Evolutionary conservation across 768 basidiomycete genomes (phyloP).

Genomic region (Pluteus cervinus): DNA sequence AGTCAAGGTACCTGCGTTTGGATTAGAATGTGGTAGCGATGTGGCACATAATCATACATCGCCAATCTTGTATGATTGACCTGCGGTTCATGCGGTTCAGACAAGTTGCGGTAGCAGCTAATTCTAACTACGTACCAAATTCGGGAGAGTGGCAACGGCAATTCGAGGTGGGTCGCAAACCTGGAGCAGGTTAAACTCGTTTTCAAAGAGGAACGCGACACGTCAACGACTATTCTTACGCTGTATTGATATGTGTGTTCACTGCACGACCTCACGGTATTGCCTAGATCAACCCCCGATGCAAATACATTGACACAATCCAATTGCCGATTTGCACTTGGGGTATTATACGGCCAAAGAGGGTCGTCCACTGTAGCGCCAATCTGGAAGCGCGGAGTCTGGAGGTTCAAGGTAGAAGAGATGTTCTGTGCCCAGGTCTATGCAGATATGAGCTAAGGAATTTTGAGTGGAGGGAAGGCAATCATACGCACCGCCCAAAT

Average conservation of each 20-base stretch:
- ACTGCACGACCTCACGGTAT: conserved; percentile 41
- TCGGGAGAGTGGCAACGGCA: conserved; percentile 42
- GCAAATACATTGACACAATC: conserved; percentile 45
- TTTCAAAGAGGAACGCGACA: background rate
- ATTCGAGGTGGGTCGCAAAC: conserved; percentile 37
- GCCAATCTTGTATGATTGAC: conserved; percentile 49
- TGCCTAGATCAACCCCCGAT: conserved; percentile 34
- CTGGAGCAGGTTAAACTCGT: conserved; percentile 12
- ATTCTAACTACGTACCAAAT: conserved; percentile 27
- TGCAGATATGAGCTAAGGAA: background rate
- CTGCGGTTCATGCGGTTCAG: conserved; percentile 17
- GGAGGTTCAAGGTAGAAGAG: conserved; percentile 29
- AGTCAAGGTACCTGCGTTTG: conserved; percentile 38
- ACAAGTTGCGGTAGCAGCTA: background rate
- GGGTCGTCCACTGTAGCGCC: conserved; percentile 46
- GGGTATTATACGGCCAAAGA: conserved; percentile 41
- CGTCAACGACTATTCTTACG: conserved; percentile 20
- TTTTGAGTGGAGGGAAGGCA: background rate
- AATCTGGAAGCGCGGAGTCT: conserved; percentile 39
- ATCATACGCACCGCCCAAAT: conserved; percentile 35
- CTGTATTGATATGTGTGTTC: conserved; percentile 53
- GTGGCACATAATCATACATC: conserved; percentile 19
- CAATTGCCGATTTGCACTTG: conserved; percentile 35
- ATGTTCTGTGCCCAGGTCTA: conserved; percentile 48
- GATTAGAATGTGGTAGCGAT: background rate